Conservation (phyloP, 768 basidiomycete genomes). For the Mycena olivaceomarginata region DNA sequence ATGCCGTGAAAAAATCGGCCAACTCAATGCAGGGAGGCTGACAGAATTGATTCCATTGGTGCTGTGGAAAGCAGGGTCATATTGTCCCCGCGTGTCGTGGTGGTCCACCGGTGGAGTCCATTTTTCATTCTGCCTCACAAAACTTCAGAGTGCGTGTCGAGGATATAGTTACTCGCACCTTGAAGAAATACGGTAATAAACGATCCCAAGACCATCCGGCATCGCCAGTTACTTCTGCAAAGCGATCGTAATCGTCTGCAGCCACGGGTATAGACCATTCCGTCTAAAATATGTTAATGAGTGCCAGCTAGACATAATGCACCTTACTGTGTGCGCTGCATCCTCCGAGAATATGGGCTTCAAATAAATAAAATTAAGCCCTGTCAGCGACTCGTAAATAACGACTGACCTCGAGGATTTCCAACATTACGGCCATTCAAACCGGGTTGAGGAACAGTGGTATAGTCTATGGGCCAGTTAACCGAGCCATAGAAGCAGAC, state of each 20-base stretch:
- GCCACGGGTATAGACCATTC: slow-evolving; percentile 60
- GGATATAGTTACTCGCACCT: slow-evolving; percentile 45
- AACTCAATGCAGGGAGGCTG: slow-evolving; percentile 55
- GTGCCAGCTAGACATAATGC: neutral
- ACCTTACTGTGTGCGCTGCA: slow-evolving; percentile 26
- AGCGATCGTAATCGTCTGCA: slow-evolving; percentile 59
- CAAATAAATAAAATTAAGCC: neutral
- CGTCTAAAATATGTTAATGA: slow-evolving; percentile 47
- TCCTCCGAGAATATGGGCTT: slow-evolving; percentile 24
- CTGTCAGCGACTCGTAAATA: neutral
- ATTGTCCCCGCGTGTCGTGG: slow-evolving; percentile 55
- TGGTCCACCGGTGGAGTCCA: slow-evolving; percentile 62
- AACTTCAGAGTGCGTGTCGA: neutral
- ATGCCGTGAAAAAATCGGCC: slow-evolving; percentile 49
- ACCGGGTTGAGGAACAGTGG: slow-evolving; percentile 13
- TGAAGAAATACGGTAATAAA: slow-evolving; percentile 56
- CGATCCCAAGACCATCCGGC: slow-evolving; percentile 60
- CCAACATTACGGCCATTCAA: slow-evolving; percentile 11
- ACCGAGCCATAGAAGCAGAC: neutral
- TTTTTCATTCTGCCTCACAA: slow-evolving; percentile 57
- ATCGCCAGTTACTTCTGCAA: slow-evolving; percentile 57
- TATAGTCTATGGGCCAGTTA: neutral
- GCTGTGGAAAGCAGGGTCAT: slow-evolving; percentile 60
- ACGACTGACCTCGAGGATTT: slow-evolving; percentile 8
- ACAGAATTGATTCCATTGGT: slow-evolving; percentile 54